Conservation (phyloP, 768 basidiomycete genomes). For the Rhizopogon rudus region DNA sequence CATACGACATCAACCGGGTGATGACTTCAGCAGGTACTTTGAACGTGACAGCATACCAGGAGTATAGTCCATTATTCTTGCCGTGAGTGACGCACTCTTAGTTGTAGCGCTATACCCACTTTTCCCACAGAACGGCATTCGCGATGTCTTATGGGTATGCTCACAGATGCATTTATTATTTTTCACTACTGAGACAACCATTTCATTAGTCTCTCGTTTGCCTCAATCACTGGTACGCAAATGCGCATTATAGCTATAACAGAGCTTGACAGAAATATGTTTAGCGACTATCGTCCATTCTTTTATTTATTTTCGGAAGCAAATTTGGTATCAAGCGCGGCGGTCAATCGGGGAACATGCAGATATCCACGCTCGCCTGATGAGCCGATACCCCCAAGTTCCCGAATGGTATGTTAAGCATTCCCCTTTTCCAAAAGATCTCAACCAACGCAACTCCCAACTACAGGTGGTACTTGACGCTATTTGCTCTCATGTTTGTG, state of each 20-base stretch:
- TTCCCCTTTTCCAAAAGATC: neutral
- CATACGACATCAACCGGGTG: slow-evolving; percentile 58
- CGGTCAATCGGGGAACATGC: slow-evolving; percentile 71
- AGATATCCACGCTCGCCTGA: slow-evolving; percentile 80
- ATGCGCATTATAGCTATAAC: neutral
- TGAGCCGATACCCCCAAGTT: slow-evolving; percentile 61
- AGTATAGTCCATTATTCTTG: slow-evolving; percentile 58
- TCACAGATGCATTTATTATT: neutral
- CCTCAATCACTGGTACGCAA: slow-evolving; percentile 64
- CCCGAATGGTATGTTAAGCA: neutral
- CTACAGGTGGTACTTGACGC: slow-evolving; percentile 69
- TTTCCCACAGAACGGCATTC: slow-evolving; percentile 14
- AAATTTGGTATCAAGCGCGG: slow-evolving; percentile 69
- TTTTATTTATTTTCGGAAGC: slow-evolving; percentile 68
- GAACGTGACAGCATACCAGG: slow-evolving; percentile 45
- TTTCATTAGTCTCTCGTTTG: slow-evolving; percentile 74
- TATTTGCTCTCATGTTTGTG: slow-evolving; percentile 68
- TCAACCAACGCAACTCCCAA: neutral
- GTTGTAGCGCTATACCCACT: slow-evolving; percentile 7
- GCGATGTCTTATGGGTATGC: slow-evolving; percentile 27
- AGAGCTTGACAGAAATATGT: neutral
- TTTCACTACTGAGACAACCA: slow-evolving; percentile 20
- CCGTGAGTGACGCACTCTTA: slow-evolving; percentile 27
- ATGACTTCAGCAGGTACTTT: slow-evolving; percentile 49
- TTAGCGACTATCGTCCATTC: slow-evolving; percentile 25